Evolutionary conservation across 768 basidiomycete species (phyloP).

Genomic region (Mycena chlorophos): DNA sequence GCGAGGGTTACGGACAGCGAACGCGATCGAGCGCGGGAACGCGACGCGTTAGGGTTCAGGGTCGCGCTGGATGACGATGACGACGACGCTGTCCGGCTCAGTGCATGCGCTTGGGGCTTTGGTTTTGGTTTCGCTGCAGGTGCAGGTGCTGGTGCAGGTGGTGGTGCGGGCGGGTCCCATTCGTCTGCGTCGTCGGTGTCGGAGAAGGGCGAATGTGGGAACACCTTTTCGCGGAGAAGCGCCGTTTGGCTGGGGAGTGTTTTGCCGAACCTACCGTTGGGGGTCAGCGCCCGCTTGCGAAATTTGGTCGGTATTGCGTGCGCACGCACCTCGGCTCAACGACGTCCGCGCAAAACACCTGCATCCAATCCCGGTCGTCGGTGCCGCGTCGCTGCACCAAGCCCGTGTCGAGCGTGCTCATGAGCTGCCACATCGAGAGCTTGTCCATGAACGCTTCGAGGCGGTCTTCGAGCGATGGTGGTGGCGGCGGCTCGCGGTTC

Average conservation of each 20-base stretch:
- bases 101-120: background rate
- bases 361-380: slow-evolving; percentile 69
- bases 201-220: slow-evolving; percentile 62
- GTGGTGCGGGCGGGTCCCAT: slow-evolving; percentile 21
- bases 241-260: slow-evolving; percentile 53
- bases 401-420: slow-evolving; percentile 37
- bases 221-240: slow-evolving; percentile 66
- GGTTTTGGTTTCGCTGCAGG: background rate
- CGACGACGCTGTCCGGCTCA: slow-evolving; percentile 20
- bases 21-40: slow-evolving; percentile 37
- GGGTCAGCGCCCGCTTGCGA: background rate
- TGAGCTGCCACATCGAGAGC: slow-evolving; percentile 75
- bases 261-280: slow-evolving; percentile 50
- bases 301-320: background rate
- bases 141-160: background rate
- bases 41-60: too few relatives aligned
- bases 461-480: slow-evolving; percentile 44
- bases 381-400: slow-evolving; percentile 18
- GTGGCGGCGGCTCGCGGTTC: slow-evolving; percentile 21
- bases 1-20: slow-evolving; percentile 71
- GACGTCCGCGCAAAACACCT: slow-evolving; percentile 64
- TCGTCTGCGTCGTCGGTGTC: slow-evolving; percentile 36
- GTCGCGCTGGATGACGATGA: too few relatives aligned
- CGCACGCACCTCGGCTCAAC: slow-evolving; percentile 61
- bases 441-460: slow-evolving; percentile 79